Evolutionary conservation across 352 stramenopile genomes (phyloP), one percentile per base, ranked within the genome.

Genomic region (Peronospora farinosa): DNA sequence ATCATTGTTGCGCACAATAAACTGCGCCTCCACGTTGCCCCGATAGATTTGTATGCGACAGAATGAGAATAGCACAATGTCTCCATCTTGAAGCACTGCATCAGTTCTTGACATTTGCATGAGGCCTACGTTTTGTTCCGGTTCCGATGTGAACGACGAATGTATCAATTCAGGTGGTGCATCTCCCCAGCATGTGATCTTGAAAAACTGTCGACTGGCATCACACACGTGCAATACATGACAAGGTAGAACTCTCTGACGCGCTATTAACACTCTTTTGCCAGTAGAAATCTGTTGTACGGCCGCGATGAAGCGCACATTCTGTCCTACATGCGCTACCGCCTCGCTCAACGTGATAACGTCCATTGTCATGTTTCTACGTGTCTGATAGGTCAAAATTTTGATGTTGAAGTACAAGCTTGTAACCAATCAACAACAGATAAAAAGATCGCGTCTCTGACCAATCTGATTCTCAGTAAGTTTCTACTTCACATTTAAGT

Each of bases 41-140:
- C 63, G 50, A 43, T 71, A 76, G 27, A 51, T 31, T 42, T 78
- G 81, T 30, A 88, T 52, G 6, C 48, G 32, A 15, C 67, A 82
- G n/a, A 31, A 46, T 5, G 67, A 67, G 48, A 88, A 88, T 15
- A 84, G 57, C 3, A 71, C 65, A 42, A 88, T 84, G 48, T 86
- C 72, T 7, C 72, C 70, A 1, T 78, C 65, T 47, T 62, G 57
- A 13, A 86, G 45, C 7, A 41, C 15, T 4, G 59, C 54, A 30
- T 84, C 67, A 3, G 47, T 25, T 38, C 9, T 58, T 16, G 40
- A 54, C 4, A 71, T 19, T 12, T 39, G 52, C 15, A 67, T 63
- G 11, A 62, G 64, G 16, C 79, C 61, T 11, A 63, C 47, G 7
- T 65, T 54, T 36, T 17, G 46, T 8, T 38, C 31, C 13, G 46